Evolutionary conservation across 2,329 filamentous ascomycete species (phyloP), one percentile per base, ranked within the genome.

Genomic region (Aspergillus tanneri): DNA sequence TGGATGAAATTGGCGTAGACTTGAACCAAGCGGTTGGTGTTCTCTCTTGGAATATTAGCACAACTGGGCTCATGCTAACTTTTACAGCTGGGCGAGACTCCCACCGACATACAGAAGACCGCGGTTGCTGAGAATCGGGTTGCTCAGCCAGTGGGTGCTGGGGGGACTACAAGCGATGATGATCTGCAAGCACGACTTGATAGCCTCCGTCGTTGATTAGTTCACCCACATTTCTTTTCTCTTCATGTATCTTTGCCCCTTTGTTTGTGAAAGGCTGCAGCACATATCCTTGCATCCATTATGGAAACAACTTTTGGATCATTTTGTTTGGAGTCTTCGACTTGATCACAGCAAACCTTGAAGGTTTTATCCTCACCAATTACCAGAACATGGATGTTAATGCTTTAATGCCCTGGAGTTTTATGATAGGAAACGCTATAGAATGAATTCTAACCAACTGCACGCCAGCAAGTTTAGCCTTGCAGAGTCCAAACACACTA

Each of bases 1-100:
- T 99, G 62, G 93, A 97, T 66, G 93, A 97, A 73, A 96, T 99
- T 67, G 93, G 93, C 44, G 85, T 99, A 23, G 92, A 99, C 65
- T 79, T 97, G 49, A 90, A 87, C 60, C 88, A 93, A 72, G 80
- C 88, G 59, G 92, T 97, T 79, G 73, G 88, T 79, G 32, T 46
- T 55, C 32, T 39, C 18, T 27, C 19, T n/a, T 22, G 22, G 25
- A 3, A 43, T 22, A 4, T 12, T 18, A 34, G 14, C 28, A 22
- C n/a, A n/a, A n/a, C n/a, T 45, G 12, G 18, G 9, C 19, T 19
- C 12, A 36, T 46, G 46, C 63, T 67, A 42, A 68, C 55, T 37
- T 35, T 46, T 28, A 54, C 66, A 97, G 90, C 82, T 99, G 62
- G 92, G 91, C 49, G 91, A 96, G 68, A 93, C 92, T 2, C 93